These are phyloP conservation scores for Yueomyces sp. DNA, from an alignment of 1,139 yeast species.

Conservation along the genomic window DNA sequence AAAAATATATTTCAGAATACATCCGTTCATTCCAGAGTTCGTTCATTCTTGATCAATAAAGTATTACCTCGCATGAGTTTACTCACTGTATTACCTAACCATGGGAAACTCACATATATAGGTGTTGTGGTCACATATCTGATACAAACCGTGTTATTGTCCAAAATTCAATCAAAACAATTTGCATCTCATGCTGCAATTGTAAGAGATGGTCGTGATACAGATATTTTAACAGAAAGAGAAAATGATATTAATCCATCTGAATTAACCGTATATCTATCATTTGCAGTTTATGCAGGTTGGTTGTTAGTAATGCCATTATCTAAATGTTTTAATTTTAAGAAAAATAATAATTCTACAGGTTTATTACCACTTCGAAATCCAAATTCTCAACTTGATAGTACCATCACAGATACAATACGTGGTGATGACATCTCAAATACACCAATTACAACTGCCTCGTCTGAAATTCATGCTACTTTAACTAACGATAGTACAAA, in stretches of 20 bases:
- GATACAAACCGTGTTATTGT: slow-evolving; percentile 10
- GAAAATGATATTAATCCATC: slow-evolving; percentile 1
- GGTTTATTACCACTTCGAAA: not conserved
- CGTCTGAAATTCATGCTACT: not conserved
- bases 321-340: not conserved
- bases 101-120: not conserved
- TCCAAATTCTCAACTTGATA: not conserved
- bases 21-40: no score
- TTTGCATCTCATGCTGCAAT: not conserved
- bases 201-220: not conserved
- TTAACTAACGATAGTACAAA: not conserved
- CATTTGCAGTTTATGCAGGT: slow-evolving; percentile 7
- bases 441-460: not conserved
- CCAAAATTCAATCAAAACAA: slow-evolving; percentile 6
- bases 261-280: slow-evolving; percentile 7
- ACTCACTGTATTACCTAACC: no score
- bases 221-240: no score
- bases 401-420: not conserved
- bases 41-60: no score
- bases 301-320: slow-evolving; percentile 7
- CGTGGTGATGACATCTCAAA: not conserved
- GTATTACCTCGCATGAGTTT: no score
- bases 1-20: no score
- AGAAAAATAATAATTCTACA: not conserved
- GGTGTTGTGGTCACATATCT: slow-evolving; percentile 5